Base-by-base conservation (phyloP, 345 rosid genomes). In the Bruguiera gymnorhiza region DNA sequence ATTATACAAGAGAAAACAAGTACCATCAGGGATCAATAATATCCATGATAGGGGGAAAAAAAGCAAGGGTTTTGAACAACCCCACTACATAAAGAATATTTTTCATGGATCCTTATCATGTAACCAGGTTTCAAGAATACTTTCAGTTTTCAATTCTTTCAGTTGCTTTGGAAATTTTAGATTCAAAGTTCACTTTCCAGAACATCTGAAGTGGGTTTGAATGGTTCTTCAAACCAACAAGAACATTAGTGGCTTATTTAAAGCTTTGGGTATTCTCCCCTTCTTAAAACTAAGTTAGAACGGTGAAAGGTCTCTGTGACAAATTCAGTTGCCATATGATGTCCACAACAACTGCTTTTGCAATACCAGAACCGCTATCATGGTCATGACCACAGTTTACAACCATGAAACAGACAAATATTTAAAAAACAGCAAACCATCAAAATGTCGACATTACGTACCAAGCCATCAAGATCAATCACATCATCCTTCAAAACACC, bases 381-480 rank as follows among this genome's bases (percentile, higher is more conserved):
- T 43, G 18, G 15, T 11, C 60, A 56, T 21, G 19, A 27, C 60
- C 60, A 21, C 60, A 24, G 23, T 27, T 55, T 55, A n/a, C 10
- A 55, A n/a, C 6, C 13, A 55, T 9, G 5, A 23, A 23, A 56
- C 4, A 18, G 37, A 23, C 66, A 53, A 39, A 53, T 37, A 66
- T 55, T 62, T 67, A 23, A 63, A 77, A 70, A 92, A 86, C 85
- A 13, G 18, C 50, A 43, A 43, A 43, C 15, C 50, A 13, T 13
- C 19, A 56, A 21, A 56, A 56, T 24, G 19, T 56, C 6, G 6
- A 24, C 60, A 21, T 56, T 9, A 56, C 60, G 0, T 56, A 90
- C 96, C 97, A 95, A 88, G 80, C 93, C 91, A 73, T 90, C 97
- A 79, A 95, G 85, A 82, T 92, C 97, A 84, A 90, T 90, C 73